Evolutionary conservation across 768 basidiomycete genomes (phyloP), one percentile per base, ranked within the genome.

Genomic region (Chiua virens): DNA sequence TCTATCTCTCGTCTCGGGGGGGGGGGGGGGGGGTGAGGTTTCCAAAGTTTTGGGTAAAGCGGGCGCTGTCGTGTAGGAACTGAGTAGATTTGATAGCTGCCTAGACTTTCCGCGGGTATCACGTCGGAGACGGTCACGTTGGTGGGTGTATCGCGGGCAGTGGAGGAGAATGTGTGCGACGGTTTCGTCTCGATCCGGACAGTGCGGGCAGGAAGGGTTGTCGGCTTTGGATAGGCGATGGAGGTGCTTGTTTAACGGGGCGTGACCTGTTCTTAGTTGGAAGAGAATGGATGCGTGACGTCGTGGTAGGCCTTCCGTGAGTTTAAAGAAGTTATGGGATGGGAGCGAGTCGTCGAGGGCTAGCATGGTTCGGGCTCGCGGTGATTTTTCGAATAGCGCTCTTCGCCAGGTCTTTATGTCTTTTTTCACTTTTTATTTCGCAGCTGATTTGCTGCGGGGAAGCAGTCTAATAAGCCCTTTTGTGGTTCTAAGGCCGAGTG

Each of bases 241-340:
- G 3, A 77, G 64, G 58, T 71, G 62, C 7, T 56, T 30, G 34
- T 70, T 65, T 5, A 74, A 62, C 0, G 65, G 64, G 14, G 49
- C 53, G 44, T 73, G 72, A 2, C 66, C 63, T 3, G 68, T 68
- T 10, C 68, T 40, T 1, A 74, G 62, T 30, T 73, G 72, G 22
- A 65, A 49, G 10, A 71, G 52, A 4, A 67, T 13, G 3, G 21
- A 40, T 22, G 39, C 8, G 3, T 40, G 39, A 4, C 21, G 21
- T 13, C 14, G 9, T 4, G 39, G 21, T 4, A 40, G 39, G 14
- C 22, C 10, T 11, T 17, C 10, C 3, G 10, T 23, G 4, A 40
- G 39, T 40, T 38, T n/a, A 2, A 38, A 14, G 21, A 21, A 40
- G 3, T 11, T 22, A 9, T 11, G 8, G 21, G 39, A 40, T 20